Evolutionary conservation across 108 stramenopile genomes (phyloP), one percentile per base, ranked within the genome.

Genomic region (Epipyxis sp.): DNA sequence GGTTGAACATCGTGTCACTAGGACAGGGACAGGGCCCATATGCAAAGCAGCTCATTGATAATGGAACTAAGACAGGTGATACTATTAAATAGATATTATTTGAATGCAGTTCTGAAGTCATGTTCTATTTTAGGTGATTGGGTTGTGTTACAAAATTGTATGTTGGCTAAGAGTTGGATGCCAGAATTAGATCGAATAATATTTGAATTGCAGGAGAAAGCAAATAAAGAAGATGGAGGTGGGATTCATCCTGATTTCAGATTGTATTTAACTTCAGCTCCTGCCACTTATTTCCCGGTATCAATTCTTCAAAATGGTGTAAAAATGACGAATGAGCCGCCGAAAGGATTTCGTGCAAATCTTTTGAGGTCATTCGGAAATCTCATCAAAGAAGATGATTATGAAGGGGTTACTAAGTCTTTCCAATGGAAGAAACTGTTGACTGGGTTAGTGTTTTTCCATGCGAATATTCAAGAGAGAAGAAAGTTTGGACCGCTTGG

Each of bases 401-500:
- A 71, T 59, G 87, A 86, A 42, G 78, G 68, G 35, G 78, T 81
- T 40, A 54, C 69, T n/a, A 85, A 82, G 59, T 1, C 78, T 20
- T 34, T 59, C 32, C 81, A 84, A 42, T 90, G 81, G 80, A 87
- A 90, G 78, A 81, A 83, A 54, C 76, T 90, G 39, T 61, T 87
- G n/a, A 40, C 68, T 37, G 88, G 86, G 0, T 69, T 90, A 1
- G 62, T 77, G 34, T 87, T 90, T 77, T 90, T 90, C 86, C 89
- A 90, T 79, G 89, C 88, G 30, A 85, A 87, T 58, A 81, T 90
- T 2, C 82, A 88, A 76, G 89, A 90, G 78, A 77, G 89, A 40
- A 77, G 89, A 37, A 90, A 90, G 83, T 90, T 90, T 45, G 89
- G 89, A 0, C 88, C 89, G 46, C 59, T 90, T 59, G 89, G 89